Base-by-base conservation (phyloP, 305 asterid genomes). In the Lippia alba region DNA sequence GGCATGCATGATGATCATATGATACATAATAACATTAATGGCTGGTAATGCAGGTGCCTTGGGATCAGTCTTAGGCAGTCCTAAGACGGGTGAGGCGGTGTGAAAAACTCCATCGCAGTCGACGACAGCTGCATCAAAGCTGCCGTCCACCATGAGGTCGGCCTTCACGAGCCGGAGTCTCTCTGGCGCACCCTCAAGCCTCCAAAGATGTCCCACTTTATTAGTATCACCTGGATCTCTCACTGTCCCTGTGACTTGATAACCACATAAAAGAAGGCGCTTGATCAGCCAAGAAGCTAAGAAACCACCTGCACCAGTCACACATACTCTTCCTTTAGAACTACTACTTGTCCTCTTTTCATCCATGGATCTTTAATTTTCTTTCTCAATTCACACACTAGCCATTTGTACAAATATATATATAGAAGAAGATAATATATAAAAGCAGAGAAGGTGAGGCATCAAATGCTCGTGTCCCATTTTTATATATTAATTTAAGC, bases 221-320 rank as follows among this genome's bases (percentile, higher is more conserved):
- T 70, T 78, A 10, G 70, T 81, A 56, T 90, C 83, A 88, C 96
- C 94, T 78, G 96, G 97, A 74, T 94, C 96, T 80, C 97, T 84
- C 11, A 91, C 97, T 0, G 97, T 89, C 19, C 96, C 99, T 20
- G 68, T 79, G 72, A 94, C 95, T 33, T 78, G 84, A 76, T 94
- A 91, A 9, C 96, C 96, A 8, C 86, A 83, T 49, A 76, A 66
- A 36, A 94, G 89, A 69, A 94, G 92, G 61, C 97, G 84, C 70
- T 94, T 94, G 76, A 94, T 81, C 19, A 91, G 82, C 95, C 97
- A 94, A 11, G 99, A 94, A 1, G 97, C 97, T 6, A 91, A 69
- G 71, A 85, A 94, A 34, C 99, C 99, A 48, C 94, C 71, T 44
- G 99, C 97, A 46, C 97, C 97, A 5, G 97, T 94, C 46, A 94